phyloP scores from a whole-genome alignment of 495 filamentous ascomycete genomes.

The Paragyromitra xinjiangensis region DNA sequence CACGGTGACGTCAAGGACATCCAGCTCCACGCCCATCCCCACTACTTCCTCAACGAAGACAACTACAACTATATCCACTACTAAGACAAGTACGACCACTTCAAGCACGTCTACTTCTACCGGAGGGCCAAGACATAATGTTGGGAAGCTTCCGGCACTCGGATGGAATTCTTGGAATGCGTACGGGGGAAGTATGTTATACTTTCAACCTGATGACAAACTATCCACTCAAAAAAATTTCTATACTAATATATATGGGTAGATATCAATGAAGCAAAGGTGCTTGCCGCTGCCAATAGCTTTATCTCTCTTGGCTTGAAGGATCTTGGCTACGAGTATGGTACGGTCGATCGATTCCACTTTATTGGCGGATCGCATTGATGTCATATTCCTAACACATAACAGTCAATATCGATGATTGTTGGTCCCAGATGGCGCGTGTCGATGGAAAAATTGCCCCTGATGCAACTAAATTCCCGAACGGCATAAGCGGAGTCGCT shows the following conservation, averaged over 20 bases:
- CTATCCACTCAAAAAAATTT: conserved; percentile 33
- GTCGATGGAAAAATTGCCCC: conserved; percentile 65
- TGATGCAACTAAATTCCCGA: conserved; percentile 68
- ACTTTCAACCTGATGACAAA: background rate
- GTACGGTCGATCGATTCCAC: conserved; percentile 58
- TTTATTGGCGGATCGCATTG: conserved; percentile 25
- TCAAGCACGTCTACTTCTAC: background rate
- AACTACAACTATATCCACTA: background rate
- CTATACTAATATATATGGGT: background rate
- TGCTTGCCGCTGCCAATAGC: conserved; percentile 64
- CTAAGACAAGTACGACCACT: conserved; percentile 12
- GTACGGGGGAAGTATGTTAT: conserved; percentile 60
- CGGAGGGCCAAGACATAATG: conserved; percentile 35
- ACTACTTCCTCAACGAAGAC: conserved; percentile 13
- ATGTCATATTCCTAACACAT: background rate
- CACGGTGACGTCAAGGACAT: background rate
- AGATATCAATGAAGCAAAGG: conserved; percentile 64
- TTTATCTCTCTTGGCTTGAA: conserved; percentile 66
- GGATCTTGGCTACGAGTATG: conserved; percentile 73
- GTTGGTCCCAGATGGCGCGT: conserved; percentile 67
- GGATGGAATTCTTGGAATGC: conserved; percentile 72
- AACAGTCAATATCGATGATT: conserved; percentile 66
- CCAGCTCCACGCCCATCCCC: background rate
- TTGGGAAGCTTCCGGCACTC: conserved; percentile 65
- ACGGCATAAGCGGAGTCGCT: conserved; percentile 68